Base-by-base conservation (phyloP, 1,139 yeast genomes). In the Zygosaccharomyces sapae region DNA sequence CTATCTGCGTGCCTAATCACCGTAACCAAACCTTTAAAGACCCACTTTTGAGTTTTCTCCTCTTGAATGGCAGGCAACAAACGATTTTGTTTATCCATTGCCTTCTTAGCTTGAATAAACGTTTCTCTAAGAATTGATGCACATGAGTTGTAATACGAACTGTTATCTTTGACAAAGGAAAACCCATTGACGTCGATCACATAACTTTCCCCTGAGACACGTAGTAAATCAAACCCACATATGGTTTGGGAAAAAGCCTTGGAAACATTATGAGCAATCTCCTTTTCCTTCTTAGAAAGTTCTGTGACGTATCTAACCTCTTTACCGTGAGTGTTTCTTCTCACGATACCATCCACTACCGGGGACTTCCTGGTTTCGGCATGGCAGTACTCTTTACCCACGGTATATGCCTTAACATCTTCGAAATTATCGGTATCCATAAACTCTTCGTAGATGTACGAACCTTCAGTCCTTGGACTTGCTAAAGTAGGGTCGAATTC, bases 331-430 rank as follows among this genome's bases (percentile, higher is more conserved):
- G 98, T 90, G 65, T 94, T 94, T 67, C 99, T 79, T 63, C 97
- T 78, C 22, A 94, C 99, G 48, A 94, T 86, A 43, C 99, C 99
- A 70, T 94, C 99, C 12, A 94, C 98, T 2, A 94, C 98, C 0
- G 99, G 99, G 0, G 97, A 89, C 66, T 94, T 94, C 61, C 99
- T 78, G 1, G 99, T 94, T 65, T 94, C 99, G 0, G 98, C 99
- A 67, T 94, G 98, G 63, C 98, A 92, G 63, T 78, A 94, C 22
- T 73, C 72, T 3, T 85, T 81, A 1, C 98, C 98, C 2, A 94
- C 97, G 1, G 98, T 94, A 65, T 94, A 94, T 0, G 98, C 98
- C 68, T 94, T 94, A 53, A 94, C 99, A 67, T 94, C 99, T 69
- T 94, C 98, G 61, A 90, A 89, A 63, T 94, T 92, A 65, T 94